A percentile compares a stretch with the other conserved stretches of the same genome.
Conservation (phyloP, 306 rosid species). For the Cyclanthera cordifolia region DNA sequence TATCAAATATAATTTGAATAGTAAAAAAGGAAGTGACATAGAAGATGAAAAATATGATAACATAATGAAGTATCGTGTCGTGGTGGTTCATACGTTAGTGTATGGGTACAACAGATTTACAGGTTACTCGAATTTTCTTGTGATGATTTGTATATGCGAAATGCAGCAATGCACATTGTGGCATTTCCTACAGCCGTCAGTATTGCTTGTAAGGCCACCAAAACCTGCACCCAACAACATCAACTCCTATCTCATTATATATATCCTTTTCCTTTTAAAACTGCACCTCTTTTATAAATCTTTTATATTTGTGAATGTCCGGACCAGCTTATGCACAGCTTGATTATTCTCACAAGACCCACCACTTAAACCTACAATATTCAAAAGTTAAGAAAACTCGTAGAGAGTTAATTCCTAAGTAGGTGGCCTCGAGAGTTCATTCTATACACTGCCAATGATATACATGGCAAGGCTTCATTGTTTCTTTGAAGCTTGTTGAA, state of each 20-base stretch:
- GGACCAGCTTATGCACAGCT: no score
- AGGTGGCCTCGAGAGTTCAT: no score
- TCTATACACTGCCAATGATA: no score
- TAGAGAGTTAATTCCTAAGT: no score
- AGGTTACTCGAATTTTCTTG: slow-evolving; percentile 42
- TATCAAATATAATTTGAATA: not conserved
- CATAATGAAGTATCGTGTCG: not conserved
- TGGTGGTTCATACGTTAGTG: not conserved
- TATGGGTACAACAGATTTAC: slow-evolving; percentile 16
- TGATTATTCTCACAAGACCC: no score
- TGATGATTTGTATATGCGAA: slow-evolving; percentile 65
- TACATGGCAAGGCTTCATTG: not conserved
- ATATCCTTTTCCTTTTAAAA: not conserved
- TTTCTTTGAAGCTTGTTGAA: not conserved
- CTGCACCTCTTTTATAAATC: no score
- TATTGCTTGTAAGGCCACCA: slow-evolving; percentile 93
- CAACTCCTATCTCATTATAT: not conserved
- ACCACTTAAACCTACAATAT: no score
- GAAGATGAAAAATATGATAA: not conserved
- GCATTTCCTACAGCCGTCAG: slow-evolving; percentile 75
- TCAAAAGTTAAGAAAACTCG: no score
- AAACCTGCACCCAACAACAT: slow-evolving; percentile 35
- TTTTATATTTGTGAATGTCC: no score
- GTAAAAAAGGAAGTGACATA: no score
- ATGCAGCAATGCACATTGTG: slow-evolving; percentile 87